These are phyloP conservation scores for Tetracladium maxilliforme DNA, from an alignment of 2,329 filamentous ascomycete genomes.

Conservation along the genomic window DNA sequence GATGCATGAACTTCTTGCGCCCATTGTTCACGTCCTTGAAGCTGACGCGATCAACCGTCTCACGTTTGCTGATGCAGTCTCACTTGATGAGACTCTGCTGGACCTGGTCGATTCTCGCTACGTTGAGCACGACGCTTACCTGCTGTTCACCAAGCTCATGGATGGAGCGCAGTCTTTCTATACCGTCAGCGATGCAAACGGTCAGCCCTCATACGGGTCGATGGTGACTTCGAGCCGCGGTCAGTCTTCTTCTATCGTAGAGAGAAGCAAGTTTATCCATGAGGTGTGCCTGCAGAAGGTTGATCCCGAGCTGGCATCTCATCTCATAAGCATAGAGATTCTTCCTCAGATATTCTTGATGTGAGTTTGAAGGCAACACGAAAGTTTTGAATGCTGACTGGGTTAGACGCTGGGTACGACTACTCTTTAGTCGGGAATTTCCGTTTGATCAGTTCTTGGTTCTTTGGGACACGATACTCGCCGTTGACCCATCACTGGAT, in stretches of 20 bases:
- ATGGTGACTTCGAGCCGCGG: no score
- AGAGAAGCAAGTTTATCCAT: constrained; percentile 76
- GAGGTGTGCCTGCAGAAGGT: constrained; percentile 62
- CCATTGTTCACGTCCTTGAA: constrained; percentile 72
- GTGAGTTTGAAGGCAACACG: constrained; percentile 28
- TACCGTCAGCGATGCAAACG: constrained; percentile 38
- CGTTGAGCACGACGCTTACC: constrained; percentile 83
- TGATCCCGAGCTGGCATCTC: constrained; percentile 70
- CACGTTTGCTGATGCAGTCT: constrained; percentile 15
- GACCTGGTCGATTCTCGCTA: constrained; percentile 57
- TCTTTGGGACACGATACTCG: constrained; percentile 86
- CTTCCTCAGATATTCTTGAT: constrained; percentile 95
- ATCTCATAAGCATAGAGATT: constrained; percentile 73
- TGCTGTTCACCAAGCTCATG: constrained; percentile 79
- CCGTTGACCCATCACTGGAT: constrained; percentile 65
- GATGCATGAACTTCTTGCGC: constrained; percentile 93
- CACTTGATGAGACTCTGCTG: constrained; percentile 37
- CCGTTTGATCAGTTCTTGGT: constrained; percentile 70
- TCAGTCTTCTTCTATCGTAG: constrained; percentile 62
- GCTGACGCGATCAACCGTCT: constrained; percentile 57
- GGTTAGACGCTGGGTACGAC: constrained; percentile 73
- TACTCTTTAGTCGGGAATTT: constrained; percentile 89
- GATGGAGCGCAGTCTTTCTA: constrained; percentile 77
- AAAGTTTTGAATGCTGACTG: constrained; percentile 1
- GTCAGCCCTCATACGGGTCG: no score